Evolutionary conservation across 2,329 filamentous ascomycete species (phyloP).

Genomic region (Blastomyces gilchristii): DNA sequence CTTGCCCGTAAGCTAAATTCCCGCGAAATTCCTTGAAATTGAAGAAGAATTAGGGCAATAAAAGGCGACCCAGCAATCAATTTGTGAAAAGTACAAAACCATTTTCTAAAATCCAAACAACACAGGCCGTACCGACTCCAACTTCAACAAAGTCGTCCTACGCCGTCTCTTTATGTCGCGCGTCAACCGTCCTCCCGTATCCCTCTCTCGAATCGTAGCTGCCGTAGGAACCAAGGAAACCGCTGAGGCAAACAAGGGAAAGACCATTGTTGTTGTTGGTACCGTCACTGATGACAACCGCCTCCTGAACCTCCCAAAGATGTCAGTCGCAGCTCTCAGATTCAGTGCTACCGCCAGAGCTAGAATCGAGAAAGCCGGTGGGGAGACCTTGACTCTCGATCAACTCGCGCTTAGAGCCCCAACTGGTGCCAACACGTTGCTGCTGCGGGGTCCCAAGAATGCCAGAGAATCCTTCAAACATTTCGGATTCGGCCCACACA

Average conservation of each 20-base stretch:
- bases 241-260: slow-evolving; percentile 48
- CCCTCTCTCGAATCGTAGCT: slow-evolving; percentile 75
- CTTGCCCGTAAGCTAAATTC: slow-evolving; percentile 64
- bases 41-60: not conserved
- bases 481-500: slow-evolving; percentile 97
- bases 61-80: slow-evolving; percentile 5
- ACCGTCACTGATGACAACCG: slow-evolving; percentile 98
- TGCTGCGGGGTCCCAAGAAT: slow-evolving; percentile 98
- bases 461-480: slow-evolving; percentile 96
- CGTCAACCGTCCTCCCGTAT: slow-evolving; percentile 94
- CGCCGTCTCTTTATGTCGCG: slow-evolving; percentile 97
- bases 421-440: slow-evolving; percentile 91
- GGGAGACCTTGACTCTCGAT: slow-evolving; percentile 90
- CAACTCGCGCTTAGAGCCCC: slow-evolving; percentile 92
- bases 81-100: not conserved
- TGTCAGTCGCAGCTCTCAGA: slow-evolving; percentile 84
- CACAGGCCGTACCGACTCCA: slow-evolving; percentile 82
- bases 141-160: slow-evolving; percentile 98
- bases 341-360: slow-evolving; percentile 95
- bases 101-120: not conserved
- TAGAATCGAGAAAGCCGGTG: slow-evolving; percentile 84
- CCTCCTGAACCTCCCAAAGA: slow-evolving; percentile 78
- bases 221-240: slow-evolving; percentile 43
- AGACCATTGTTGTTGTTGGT: slow-evolving; percentile 89
- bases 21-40: slow-evolving; percentile 10